A percentile compares a stretch with the other conserved stretches of the same genome.
Evolutionary conservation across 257 asterid genomes (phyloP).

Genomic region (Ophiorrhiza pumila): DNA sequence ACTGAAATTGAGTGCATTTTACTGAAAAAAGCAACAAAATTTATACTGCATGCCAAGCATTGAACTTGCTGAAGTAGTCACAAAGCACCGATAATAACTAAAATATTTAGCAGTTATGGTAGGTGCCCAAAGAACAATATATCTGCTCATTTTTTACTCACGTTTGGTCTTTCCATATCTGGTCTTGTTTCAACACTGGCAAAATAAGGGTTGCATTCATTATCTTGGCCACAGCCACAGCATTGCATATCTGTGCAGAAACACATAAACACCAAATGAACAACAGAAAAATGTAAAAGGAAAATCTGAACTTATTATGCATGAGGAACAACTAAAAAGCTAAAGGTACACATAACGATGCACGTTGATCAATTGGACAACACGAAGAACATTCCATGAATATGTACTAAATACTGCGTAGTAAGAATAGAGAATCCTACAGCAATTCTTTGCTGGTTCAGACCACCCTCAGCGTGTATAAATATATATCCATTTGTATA

Average conservation of each 20-base stretch:
- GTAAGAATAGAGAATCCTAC: slow-evolving; percentile 39
- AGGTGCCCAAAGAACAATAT: not conserved
- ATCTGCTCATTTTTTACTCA: no score
- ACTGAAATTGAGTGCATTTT: not conserved
- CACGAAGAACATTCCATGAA: not conserved
- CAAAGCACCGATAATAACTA: not conserved
- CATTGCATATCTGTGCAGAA: slow-evolving; percentile 86
- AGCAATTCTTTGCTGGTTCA: slow-evolving; percentile 97
- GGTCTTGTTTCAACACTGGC: slow-evolving; percentile 98
- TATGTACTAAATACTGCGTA: not conserved
- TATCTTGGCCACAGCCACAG: slow-evolving; percentile 98
- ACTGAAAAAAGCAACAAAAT: not conserved
- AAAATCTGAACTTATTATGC: not conserved
- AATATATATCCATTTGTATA: slow-evolving; percentile 83
- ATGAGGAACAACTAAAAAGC: not conserved
- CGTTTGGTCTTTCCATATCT: slow-evolving; percentile 99
- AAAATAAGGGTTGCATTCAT: slow-evolving; percentile 94
- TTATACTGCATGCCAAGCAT: not conserved
- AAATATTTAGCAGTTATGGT: not conserved
- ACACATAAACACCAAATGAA: slow-evolving; percentile 5
- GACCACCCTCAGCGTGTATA: slow-evolving; percentile 99
- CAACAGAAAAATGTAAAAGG: not conserved
- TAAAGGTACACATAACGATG: not conserved
- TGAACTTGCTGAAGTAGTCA: not conserved
- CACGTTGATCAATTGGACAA: not conserved